Base-by-base conservation (phyloP, 768 basidiomycete species). In the Naganishia onofrii region DNA sequence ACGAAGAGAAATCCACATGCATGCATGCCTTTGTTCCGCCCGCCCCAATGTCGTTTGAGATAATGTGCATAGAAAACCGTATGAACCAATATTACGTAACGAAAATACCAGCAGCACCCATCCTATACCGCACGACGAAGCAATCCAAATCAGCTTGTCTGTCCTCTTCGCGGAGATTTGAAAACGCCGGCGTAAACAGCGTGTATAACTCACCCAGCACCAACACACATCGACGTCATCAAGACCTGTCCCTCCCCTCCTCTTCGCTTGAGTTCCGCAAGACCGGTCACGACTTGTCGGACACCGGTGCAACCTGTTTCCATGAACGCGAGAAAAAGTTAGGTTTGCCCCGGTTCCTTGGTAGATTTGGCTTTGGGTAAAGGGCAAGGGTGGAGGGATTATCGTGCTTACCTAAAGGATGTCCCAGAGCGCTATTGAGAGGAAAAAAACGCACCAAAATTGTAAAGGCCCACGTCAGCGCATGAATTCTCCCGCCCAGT, bases 151-250 rank as follows among this genome's bases (percentile, higher is more conserved):
- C 29, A 48, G 21, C 7, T 23, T 44, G 0, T 13, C 48, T 29
- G 28, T 2, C 19, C 44, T n/a, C 3, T 34, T n/a, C 12, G 0
- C n/a, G n/a, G n/a, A n/a, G n/a, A n/a, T n/a, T n/a, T n/a, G n/a
- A n/a, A n/a, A n/a, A n/a, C n/a, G n/a, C n/a, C n/a, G n/a, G n/a
- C n/a, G n/a, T n/a, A n/a, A n/a, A n/a, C n/a, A n/a, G n/a, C n/a
- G n/a, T 17, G 10, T 10, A 1, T 21, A 10, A 68, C 44, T 60
- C 21, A 67, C 54, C 53, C 48, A 44, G 34, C 48, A 46, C 82
- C 85, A 66, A 94, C 88, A 76, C 92, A 93, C 91, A 93, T 93
- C 17, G 88, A 88, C 3, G 90, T 92, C n/a, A 92, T 85, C 55
- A 94, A 83, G 8, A 93, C 82, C 75, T 82, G 79, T 15, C 77